Base-by-base conservation (phyloP, 2,329 filamentous ascomycete genomes). In the Botrytis byssoidea region DNA sequence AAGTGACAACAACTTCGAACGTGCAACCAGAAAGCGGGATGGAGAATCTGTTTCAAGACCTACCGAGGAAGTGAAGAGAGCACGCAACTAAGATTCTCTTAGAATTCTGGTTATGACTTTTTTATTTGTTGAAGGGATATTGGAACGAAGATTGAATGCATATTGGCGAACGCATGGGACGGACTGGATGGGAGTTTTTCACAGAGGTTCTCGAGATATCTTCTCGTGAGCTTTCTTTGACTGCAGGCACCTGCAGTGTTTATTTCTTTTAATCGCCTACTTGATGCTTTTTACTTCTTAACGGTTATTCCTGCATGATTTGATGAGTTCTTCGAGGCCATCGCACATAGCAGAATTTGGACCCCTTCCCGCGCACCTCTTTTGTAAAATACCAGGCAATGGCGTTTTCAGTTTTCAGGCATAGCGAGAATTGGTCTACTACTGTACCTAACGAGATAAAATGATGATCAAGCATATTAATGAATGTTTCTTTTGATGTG, bases 21-120 rank as follows among this genome's bases (percentile, higher is more conserved):
- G 80, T 46, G 81, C 81, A 74, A 83, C 84, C 74, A 84, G 80
- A 75, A 88, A 85, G 82, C 84, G 83, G 75, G 79, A 82, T 57
- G 85, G 82, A 42, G 83, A 84, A 35, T 73, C 79, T 32, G 77
- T 85, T 42, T 77, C 76, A 66, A 77, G 79, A 46, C 77, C 79
- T 40, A 78, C 83, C 25, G 40, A 60, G 22, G 71, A 73, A 69
- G 55, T 69, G 32, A 73, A 73, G 55, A 73, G 55, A 48, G 48
- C 42, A 25, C 71, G 71, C 40, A 69, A n/a, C 42, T 73, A 73
- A 20, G 18, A 20, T 32, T 65, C 14, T 65, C 48, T n/a, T 37
- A 29, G 16, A 25, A 4, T 40, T 71, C 35, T 55, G 32, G 40
- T 37, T 29, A 29, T 55, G 35, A 22, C 35, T 57, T 68, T 51